Conservation (phyloP, 805 yeast species). For the Kurtzmaniella cleridarum region DNA sequence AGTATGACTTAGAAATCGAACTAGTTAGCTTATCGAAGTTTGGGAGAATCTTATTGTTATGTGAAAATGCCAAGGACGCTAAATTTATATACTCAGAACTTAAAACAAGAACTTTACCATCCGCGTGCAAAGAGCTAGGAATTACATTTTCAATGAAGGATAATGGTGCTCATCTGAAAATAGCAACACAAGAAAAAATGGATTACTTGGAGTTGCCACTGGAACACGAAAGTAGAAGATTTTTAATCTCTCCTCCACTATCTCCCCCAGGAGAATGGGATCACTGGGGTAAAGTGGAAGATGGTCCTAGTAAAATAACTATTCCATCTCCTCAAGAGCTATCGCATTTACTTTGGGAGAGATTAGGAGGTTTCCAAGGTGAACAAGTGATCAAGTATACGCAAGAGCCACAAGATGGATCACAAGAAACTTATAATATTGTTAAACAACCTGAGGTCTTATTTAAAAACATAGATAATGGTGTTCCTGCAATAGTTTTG, state of each 20-base stretch:
- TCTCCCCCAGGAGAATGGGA: constrained; percentile 43
- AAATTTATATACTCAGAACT: constrained; percentile 14
- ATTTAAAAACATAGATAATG: constrained; percentile 31
- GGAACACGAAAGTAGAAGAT: constrained; percentile 31
- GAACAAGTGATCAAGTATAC: constrained; percentile 25
- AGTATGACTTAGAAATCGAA: constrained; percentile 22
- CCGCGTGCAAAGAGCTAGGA: constrained; percentile 3
- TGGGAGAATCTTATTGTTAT: constrained; percentile 28
- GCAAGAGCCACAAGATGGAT: constrained; percentile 8
- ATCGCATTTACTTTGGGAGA: constrained; percentile 40
- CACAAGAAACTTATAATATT: constrained; percentile 15
- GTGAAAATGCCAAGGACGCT: constrained; percentile 21
- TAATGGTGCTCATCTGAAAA: constrained; percentile 15
- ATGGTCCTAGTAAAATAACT: constrained; percentile 33
- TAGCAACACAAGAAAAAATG: constrained; percentile 5
- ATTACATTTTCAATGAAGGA: constrained; percentile 31
- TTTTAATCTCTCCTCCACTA: constrained; percentile 40
- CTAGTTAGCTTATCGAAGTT: constrained; percentile 28
- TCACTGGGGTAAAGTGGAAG: constrained; percentile 36
- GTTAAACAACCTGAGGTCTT: constrained; percentile 29
- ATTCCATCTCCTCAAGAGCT: constrained; percentile 34
- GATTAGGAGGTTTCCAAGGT: constrained; percentile 37
- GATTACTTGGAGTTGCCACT: constrained; percentile 37
- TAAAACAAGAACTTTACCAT: constrained; percentile 10
- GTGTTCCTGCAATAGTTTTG: constrained; percentile 37